Conservation (phyloP, 2,329 filamentous ascomycete species). For the Lachnellula cervina region DNA sequence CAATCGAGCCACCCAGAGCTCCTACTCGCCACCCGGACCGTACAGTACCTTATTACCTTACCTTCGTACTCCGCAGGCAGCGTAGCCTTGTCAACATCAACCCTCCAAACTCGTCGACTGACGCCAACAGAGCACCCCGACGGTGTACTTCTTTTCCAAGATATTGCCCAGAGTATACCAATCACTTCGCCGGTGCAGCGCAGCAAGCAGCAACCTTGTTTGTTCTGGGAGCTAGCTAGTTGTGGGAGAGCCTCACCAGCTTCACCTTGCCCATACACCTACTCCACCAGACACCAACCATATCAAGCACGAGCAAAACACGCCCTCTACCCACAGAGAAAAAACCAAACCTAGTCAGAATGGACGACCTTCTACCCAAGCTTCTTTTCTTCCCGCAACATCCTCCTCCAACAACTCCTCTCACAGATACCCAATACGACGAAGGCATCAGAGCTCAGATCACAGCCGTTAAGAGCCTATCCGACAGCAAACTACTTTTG, state of each 20-base stretch:
- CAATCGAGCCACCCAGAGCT: background rate
- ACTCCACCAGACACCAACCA: background rate
- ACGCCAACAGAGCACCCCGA: background rate
- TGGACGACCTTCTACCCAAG: constrained; percentile 34
- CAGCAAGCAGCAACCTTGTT: too few relatives aligned
- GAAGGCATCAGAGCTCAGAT: constrained; percentile 37
- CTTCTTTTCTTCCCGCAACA: constrained; percentile 38
- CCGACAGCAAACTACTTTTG: constrained; percentile 31
- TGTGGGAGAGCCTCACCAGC: background rate
- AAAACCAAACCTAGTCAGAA: constrained; percentile 7
- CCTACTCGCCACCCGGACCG: background rate
- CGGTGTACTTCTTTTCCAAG: background rate
- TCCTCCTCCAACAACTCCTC: constrained; percentile 29
- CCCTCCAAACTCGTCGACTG: background rate
- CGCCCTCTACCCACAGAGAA: background rate
- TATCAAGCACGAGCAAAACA: background rate
- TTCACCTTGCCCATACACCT: too few relatives aligned
- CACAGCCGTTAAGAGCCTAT: constrained; percentile 33
- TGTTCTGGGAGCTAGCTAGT: background rate
- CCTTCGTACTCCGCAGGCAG: background rate
- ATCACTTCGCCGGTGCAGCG: too few relatives aligned
- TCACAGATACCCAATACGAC: constrained; percentile 40
- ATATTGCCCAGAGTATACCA: too few relatives aligned
- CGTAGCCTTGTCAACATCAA: background rate
- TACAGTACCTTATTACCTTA: too few relatives aligned